These are phyloP conservation scores for Leccinum imitatum DNA, from an alignment of 768 basidiomycete genomes.

Conservation along the genomic window DNA sequence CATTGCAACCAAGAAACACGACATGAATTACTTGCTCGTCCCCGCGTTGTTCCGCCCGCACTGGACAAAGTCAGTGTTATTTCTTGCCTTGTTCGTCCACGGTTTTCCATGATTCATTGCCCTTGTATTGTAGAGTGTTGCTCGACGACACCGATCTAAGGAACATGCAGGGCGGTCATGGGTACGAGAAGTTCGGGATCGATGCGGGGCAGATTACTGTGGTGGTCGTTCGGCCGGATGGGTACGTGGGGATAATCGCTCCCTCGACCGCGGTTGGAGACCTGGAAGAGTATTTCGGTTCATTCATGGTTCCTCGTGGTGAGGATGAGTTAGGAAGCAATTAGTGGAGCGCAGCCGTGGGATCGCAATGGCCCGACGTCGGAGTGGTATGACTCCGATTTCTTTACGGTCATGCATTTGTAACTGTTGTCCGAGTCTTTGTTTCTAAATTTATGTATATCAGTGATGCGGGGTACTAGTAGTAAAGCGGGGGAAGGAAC, in stretches of 20 bases:
- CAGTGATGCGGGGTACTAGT: too few species aligned
- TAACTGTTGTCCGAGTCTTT: too few species aligned
- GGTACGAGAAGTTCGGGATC: constrained; percentile 38
- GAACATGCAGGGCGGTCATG: constrained; percentile 29
- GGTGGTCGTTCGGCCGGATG: constrained; percentile 29
- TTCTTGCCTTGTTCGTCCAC: not conserved
- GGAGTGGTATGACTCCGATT: too few species aligned
- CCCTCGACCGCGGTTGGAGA: constrained; percentile 31
- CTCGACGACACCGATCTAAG: not conserved
- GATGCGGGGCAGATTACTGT: constrained; percentile 28
- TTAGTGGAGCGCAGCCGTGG: too few species aligned
- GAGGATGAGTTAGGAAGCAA: too few species aligned
- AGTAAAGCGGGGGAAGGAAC: too few species aligned
- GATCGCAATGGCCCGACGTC: too few species aligned
- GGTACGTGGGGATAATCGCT: constrained; percentile 26
- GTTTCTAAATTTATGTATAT: too few species aligned
- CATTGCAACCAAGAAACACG: not conserved
- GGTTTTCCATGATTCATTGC: not conserved
- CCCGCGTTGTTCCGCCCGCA: not conserved
- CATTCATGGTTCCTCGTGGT: constrained; percentile 39
- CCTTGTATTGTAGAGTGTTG: not conserved
- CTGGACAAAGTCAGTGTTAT: not conserved
- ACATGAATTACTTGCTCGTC: not conserved
- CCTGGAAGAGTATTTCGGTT: constrained; percentile 47
- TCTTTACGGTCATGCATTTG: too few species aligned